Percentiles rank a stretch among this genome's conserved stretches.
phyloP scores from a whole-genome alignment of 2,329 filamentous ascomycete species.

The Pseudogymnoascus sp. region DNA sequence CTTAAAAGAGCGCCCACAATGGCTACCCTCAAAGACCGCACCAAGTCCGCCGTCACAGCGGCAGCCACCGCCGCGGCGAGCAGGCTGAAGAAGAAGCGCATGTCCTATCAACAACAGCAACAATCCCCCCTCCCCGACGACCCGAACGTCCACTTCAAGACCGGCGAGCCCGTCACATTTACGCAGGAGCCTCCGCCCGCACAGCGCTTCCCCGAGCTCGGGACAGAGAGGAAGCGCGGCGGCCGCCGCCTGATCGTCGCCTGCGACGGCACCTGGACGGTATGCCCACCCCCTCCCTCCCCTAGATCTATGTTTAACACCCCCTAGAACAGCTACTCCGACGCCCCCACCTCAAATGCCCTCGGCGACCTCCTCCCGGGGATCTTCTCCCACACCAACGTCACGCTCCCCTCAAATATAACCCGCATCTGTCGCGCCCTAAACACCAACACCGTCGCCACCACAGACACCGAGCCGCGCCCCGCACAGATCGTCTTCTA shows the following conservation, averaged over 20 bases:
- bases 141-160: neutral
- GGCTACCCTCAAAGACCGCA: conserved; percentile 7
- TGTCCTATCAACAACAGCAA: neutral
- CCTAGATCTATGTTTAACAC: neutral
- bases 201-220: neutral
- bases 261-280: conserved; percentile 27
- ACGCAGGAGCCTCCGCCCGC: neutral
- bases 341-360: neutral
- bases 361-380: neutral
- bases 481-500: conserved; percentile 51
- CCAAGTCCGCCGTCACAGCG: neutral
- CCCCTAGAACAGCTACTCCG: neutral
- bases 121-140: neutral
- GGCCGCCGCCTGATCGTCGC: conserved; percentile 22
- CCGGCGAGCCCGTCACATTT: neutral
- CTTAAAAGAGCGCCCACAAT: neutral
- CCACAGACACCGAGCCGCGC: neutral
- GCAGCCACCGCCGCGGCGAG: neutral
- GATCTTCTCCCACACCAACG: neutral
- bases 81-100: neutral
- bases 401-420: conserved; percentile 45
- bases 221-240: neutral
- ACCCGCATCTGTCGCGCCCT: conserved; percentile 52
- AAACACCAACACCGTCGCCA: conserved; percentile 41
- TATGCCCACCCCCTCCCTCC: neutral